Evolutionary conservation across 2,329 filamentous ascomycete species (phyloP).

Genomic region (Fusarium pseudocircinatum): DNA sequence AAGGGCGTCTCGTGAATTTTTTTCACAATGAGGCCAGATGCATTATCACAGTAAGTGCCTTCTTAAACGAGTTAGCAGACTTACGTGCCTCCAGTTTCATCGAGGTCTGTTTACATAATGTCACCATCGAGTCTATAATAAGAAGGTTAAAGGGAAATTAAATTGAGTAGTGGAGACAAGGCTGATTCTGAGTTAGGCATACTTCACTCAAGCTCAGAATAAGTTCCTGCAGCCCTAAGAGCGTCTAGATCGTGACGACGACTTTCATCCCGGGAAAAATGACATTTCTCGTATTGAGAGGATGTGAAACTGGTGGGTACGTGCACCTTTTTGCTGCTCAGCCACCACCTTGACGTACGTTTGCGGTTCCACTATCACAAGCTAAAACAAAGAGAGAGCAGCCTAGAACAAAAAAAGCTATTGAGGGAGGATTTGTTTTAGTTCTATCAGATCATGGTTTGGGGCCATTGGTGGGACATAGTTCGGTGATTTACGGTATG

Average conservation of each 20-base stretch:
- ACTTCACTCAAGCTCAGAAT: neutral
- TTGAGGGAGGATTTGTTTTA: neutral
- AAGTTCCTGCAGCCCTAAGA: neutral
- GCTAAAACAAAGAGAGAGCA: neutral
- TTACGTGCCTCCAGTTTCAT: neutral
- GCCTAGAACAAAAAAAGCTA: neutral
- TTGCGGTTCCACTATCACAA: neutral
- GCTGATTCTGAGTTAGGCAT: neutral
- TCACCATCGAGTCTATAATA: neutral
- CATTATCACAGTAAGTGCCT: neutral
- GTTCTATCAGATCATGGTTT: neutral
- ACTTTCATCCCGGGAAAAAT: neutral
- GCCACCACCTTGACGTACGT: conserved; percentile 10
- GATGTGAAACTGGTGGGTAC: neutral
- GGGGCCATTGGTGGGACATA: neutral
- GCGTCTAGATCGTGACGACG: neutral
- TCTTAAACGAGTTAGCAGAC: neutral
- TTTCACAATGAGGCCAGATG: neutral
- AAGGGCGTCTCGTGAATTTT: neutral
- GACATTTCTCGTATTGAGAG: neutral
- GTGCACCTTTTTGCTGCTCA: neutral
- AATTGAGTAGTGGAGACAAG: neutral
- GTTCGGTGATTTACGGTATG: neutral
- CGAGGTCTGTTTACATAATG: neutral
- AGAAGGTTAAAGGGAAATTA: neutral